A percentile compares a stretch with the other conserved stretches of the same genome.
These are phyloP conservation scores for Saccharata proteae DNA, from an alignment of 2,329 filamentous ascomycete genomes.

Conservation along the genomic window DNA sequence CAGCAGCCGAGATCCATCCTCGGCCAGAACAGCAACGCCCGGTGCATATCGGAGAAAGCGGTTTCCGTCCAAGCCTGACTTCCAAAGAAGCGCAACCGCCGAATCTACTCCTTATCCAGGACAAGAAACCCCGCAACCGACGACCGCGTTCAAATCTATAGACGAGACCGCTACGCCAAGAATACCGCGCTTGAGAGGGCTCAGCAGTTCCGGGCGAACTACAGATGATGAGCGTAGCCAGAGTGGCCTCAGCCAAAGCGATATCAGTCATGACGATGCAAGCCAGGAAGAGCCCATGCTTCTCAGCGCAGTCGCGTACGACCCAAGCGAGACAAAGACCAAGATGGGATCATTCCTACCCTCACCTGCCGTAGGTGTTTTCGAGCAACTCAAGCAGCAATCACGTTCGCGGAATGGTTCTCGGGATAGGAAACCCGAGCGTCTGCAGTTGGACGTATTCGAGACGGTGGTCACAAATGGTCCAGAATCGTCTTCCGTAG, in stretches of 20 bases:
- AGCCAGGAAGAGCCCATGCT: slow-evolving; percentile 37
- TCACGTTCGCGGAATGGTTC: slow-evolving; percentile 56
- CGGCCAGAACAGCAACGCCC: slow-evolving; percentile 40
- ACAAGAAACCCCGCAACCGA: slow-evolving; percentile 5
- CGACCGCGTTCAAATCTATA: slow-evolving; percentile 10
- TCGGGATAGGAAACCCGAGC: slow-evolving; percentile 65
- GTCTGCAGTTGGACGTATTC: slow-evolving; percentile 42
- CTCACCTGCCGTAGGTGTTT: slow-evolving; percentile 54
- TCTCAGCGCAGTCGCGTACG: slow-evolving; percentile 25
- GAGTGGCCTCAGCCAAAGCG: slow-evolving; percentile 28
- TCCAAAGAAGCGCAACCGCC: slow-evolving; percentile 16
- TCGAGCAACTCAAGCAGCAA: slow-evolving; percentile 49
- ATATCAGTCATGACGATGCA: slow-evolving; percentile 1
- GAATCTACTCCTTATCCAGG: slow-evolving; percentile 5
- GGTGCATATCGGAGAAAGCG: slow-evolving; percentile 58
- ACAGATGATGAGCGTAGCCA: too few species aligned
- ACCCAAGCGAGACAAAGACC: slow-evolving; percentile 15
- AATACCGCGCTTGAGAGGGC: too few species aligned
- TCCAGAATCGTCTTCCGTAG: slow-evolving; percentile 16
- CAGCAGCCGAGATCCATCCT: slow-evolving; percentile 30
- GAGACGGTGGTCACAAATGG: slow-evolving; percentile 25
- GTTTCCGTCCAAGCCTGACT: slow-evolving; percentile 38
- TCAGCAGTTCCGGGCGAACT: too few species aligned
- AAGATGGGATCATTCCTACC: slow-evolving; percentile 42
- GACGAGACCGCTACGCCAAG: slow-evolving; percentile 2